A percentile compares a stretch with the other conserved stretches of the same genome.
phyloP scores from a whole-genome alignment of 73 alveolate species.

The Blepharisma stoltei region DNA sequence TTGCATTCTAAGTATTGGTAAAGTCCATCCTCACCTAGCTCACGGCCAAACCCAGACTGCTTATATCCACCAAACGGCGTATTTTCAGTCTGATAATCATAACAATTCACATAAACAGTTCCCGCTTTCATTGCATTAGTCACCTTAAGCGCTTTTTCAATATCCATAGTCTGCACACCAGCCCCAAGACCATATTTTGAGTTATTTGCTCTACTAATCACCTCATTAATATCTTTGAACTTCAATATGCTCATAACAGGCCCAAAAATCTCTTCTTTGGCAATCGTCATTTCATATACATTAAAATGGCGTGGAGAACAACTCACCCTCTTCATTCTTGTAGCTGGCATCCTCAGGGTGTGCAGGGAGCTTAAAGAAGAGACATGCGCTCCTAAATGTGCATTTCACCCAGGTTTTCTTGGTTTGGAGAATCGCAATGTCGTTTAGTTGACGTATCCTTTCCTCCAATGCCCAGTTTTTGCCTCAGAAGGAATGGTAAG shows the following conservation, averaged over 20 bases:
- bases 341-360: too few species aligned
- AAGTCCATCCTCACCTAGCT: slow-evolving; percentile 59
- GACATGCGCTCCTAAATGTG: too few species aligned
- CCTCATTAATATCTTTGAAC: slow-evolving; percentile 82
- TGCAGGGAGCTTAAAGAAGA: too few species aligned
- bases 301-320: too few species aligned
- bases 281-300: slow-evolving; percentile 81
- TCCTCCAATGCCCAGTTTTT: too few species aligned
- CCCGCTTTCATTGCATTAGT: slow-evolving; percentile 81
- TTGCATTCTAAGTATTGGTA: slow-evolving; percentile 42
- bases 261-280: slow-evolving; percentile 72
- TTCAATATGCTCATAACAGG: slow-evolving; percentile 85
- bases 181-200: slow-evolving; percentile 91
- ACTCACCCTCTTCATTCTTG: too few species aligned
- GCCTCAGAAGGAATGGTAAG: too few species aligned
- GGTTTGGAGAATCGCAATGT: too few species aligned
- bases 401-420: too few species aligned
- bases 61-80: slow-evolving; percentile 91
- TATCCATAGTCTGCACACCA: slow-evolving; percentile 70
- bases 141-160: slow-evolving; percentile 58
- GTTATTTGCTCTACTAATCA: slow-evolving; percentile 83
- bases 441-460: too few species aligned
- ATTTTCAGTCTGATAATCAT: slow-evolving; percentile 46
- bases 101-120: slow-evolving; percentile 72
- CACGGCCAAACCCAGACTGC: slow-evolving; percentile 89